Conservation (phyloP, 2,329 filamentous ascomycete species). For the Fusarium redolens region DNA sequence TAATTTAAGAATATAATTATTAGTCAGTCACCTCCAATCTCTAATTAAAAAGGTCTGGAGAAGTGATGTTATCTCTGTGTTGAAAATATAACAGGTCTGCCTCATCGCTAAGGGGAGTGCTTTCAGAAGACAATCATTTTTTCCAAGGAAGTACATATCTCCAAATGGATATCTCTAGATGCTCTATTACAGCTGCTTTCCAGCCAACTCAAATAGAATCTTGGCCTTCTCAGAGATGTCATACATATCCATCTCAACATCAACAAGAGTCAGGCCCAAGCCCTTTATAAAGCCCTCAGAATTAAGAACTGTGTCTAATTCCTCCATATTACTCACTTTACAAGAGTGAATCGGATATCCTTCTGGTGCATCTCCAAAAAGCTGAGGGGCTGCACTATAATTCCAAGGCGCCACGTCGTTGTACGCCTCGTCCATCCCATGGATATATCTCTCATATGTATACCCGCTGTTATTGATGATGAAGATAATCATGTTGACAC, state of each 20-base stretch:
- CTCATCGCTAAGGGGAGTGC: too few relatives aligned
- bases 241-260: slow-evolving; percentile 9
- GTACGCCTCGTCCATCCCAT: slow-evolving; percentile 7
- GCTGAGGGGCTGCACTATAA: background rate
- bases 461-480: slow-evolving; percentile 1
- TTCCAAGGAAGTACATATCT: too few relatives aligned
- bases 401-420: slow-evolving; percentile 19
- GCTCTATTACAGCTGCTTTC: background rate
- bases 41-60: background rate
- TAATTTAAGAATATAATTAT: background rate
- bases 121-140: background rate
- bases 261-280: slow-evolving; percentile 2
- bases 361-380: background rate
- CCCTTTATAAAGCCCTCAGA: background rate
- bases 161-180: background rate
- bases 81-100: accelerated
- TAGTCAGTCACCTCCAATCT: background rate
- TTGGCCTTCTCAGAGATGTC: slow-evolving; percentile 10
- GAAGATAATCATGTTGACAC: background rate
- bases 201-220: background rate
- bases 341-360: background rate
- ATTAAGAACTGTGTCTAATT: background rate
- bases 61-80: background rate
- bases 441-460: slow-evolving; percentile 11
- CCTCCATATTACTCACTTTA: background rate